Percentiles rank a stretch among this genome's conserved stretches.
phyloP scores from a whole-genome alignment of 1,284 basidiomycete species.

The Pholiota adiposa region DNA sequence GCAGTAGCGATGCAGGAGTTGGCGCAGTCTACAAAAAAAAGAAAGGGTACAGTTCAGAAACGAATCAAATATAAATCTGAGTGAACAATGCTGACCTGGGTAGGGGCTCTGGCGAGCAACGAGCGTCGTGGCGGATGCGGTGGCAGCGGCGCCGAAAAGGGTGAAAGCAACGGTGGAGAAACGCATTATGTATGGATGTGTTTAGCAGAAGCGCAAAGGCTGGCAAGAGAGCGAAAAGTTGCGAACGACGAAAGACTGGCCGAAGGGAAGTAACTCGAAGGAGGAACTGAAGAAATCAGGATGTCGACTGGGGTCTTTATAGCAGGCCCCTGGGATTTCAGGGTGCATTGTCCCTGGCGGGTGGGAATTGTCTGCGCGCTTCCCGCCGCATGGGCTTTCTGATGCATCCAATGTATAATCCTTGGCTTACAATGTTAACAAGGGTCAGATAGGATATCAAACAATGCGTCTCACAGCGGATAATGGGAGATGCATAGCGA shows the following conservation, averaged over 20 bases:
- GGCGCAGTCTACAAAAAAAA: conserved; percentile 47
- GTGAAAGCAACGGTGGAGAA: conserved; percentile 47
- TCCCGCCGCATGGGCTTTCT: conserved; percentile 12
- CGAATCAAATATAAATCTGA: too few relatives aligned
- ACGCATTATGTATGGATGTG: conserved; percentile 49
- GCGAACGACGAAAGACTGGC: conserved; percentile 25
- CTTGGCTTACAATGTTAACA: conserved; percentile 7
- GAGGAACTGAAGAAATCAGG: conserved; percentile 27
- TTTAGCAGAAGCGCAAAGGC: conserved; percentile 19
- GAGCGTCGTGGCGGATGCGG: conserved; percentile 42
- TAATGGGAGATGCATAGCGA: conserved; percentile 29
- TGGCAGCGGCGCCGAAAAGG: conserved; percentile 45
- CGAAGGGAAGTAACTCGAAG: conserved; percentile 31
- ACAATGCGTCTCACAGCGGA: conserved; percentile 19
- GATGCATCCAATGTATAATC: conserved; percentile 7
- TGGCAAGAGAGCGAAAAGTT: conserved; percentile 27
- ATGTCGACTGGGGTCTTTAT: conserved; percentile 16
- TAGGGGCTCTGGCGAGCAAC: conserved; percentile 38
- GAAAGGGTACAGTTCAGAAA: too few relatives aligned
- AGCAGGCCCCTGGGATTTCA: conserved; percentile 12
- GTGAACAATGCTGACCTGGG: conserved; percentile 34
- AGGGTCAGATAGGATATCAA: conserved; percentile 9
- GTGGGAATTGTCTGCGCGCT: conserved; percentile 8
- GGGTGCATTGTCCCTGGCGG: conserved; percentile 15
- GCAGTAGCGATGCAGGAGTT: conserved; percentile 46